Evolutionary conservation across 805 yeast species (phyloP).

Genomic region (Nakazawaea holstii): DNA sequence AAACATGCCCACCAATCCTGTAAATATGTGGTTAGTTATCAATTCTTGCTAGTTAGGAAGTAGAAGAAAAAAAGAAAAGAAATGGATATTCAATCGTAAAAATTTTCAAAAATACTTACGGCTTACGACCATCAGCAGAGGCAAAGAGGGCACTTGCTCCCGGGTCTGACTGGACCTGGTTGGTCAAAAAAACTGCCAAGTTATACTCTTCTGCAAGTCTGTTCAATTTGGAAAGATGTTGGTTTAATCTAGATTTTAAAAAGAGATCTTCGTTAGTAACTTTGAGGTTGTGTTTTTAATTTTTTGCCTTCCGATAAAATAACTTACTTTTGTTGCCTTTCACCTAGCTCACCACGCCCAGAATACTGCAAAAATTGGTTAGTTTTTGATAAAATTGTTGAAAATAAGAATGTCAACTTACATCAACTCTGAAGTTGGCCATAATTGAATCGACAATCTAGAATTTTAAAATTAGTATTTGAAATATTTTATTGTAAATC

Average conservation of each 20-base stretch:
- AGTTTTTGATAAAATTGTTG: background rate
- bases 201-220: conserved; percentile 76
- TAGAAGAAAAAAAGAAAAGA: background rate
- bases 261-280: no score
- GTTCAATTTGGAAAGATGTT: conserved; percentile 44
- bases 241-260: conserved; percentile 30
- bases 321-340: conserved; percentile 62
- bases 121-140: conserved; percentile 78
- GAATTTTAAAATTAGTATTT: background rate
- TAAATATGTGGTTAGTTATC: background rate
- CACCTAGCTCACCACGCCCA: conserved; percentile 74
- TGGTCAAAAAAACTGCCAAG: conserved; percentile 67
- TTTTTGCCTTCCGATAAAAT: conserved; percentile 16
- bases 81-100: no score
- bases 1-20: conserved; percentile 71
- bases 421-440: conserved; percentile 74
- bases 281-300: no score
- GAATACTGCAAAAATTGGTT: conserved; percentile 33
- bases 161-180: conserved; percentile 81
- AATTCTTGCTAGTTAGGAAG: background rate
- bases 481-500: background rate
- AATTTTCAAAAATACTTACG: conserved; percentile 27
- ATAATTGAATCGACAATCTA: conserved; percentile 64
- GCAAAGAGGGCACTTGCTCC: conserved; percentile 78
- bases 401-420: conserved; percentile 12